Percentiles rank a stretch among this genome's conserved stretches.
phyloP scores from a whole-genome alignment of 768 basidiomycete genomes.

The Leccinum subgranulosum region DNA sequence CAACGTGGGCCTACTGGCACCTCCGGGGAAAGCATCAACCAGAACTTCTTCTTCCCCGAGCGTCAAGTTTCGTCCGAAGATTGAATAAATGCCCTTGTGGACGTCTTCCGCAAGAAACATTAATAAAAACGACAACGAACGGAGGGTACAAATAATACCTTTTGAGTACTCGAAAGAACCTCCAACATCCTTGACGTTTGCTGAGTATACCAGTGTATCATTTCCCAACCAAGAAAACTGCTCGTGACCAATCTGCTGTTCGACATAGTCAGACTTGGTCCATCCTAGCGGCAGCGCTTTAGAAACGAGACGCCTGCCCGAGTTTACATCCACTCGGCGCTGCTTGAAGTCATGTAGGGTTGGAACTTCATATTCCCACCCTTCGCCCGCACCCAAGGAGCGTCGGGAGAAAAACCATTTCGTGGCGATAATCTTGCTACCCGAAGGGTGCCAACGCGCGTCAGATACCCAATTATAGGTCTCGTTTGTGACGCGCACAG shows the following conservation, averaged over 20 bases:
- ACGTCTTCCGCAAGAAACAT: constrained; percentile 44
- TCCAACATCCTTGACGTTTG: constrained; percentile 53
- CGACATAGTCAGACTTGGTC: constrained; percentile 54
- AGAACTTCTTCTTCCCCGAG: constrained; percentile 48
- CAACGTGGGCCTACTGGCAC: constrained; percentile 70
- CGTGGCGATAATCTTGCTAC: constrained; percentile 61
- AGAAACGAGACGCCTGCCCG: constrained; percentile 53
- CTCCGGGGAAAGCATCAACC: constrained; percentile 59
- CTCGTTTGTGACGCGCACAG: constrained; percentile 62
- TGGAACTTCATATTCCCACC: constrained; percentile 64
- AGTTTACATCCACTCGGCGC: constrained; percentile 33
- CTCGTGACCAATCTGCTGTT: constrained; percentile 74
- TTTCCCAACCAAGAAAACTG: constrained; percentile 61
- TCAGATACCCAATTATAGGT: constrained; percentile 72
- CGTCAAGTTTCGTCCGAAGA: constrained; percentile 65
- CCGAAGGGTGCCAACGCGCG: constrained; percentile 67
- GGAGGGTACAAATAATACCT: constrained; percentile 36
- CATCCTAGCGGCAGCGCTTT: constrained; percentile 60
- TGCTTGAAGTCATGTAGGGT: constrained; percentile 3
- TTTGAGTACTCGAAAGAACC: constrained; percentile 60
- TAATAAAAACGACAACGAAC: background rate
- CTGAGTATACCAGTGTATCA: constrained; percentile 61
- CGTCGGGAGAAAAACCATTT: constrained; percentile 72
- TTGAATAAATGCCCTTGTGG: constrained; percentile 67
- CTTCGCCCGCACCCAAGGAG: constrained; percentile 69